phyloP scores from a whole-genome alignment of 257 asterid genomes.

The Avicennia marina region DNA sequence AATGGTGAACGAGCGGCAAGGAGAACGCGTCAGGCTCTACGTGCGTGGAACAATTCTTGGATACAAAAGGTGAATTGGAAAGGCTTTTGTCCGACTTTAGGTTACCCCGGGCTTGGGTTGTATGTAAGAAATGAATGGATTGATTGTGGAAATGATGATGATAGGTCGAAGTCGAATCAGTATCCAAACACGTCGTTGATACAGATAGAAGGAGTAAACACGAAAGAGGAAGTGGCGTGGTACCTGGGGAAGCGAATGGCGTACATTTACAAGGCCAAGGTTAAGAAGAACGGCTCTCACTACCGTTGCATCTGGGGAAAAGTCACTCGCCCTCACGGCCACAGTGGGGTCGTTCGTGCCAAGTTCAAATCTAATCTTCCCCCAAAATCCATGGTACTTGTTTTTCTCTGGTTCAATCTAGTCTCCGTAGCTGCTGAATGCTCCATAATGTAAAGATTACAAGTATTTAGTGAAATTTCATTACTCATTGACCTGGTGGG shows the following conservation, averaged over 20 bases:
- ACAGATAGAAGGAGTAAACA: slow-evolving; percentile 90
- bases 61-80: slow-evolving; percentile 42
- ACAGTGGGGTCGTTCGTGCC: slow-evolving; percentile 73
- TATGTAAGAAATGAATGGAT: not conserved
- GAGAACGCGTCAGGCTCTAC: slow-evolving; percentile 53
- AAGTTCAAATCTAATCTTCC: slow-evolving; percentile 73
- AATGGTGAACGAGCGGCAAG: slow-evolving; percentile 68
- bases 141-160: not conserved
- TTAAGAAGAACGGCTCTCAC: slow-evolving; percentile 63
- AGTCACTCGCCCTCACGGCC: slow-evolving; percentile 67
- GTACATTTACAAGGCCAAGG: slow-evolving; percentile 71
- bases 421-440: no score
- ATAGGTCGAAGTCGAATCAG: slow-evolving; percentile 90
- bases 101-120: not conserved
- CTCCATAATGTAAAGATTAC: no score
- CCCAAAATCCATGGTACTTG: slow-evolving; percentile 62
- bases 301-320: slow-evolving; percentile 93
- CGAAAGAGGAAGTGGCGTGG: slow-evolving; percentile 86
- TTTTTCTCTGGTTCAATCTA: no score
- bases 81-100: not conserved
- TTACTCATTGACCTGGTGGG: no score
- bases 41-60: slow-evolving; percentile 52
- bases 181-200: slow-evolving; percentile 86
- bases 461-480: no score
- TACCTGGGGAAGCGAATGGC: slow-evolving; percentile 83